Conservation (phyloP, 192 early-diverging fungal species). For the Coemansia brasiliensis region DNA sequence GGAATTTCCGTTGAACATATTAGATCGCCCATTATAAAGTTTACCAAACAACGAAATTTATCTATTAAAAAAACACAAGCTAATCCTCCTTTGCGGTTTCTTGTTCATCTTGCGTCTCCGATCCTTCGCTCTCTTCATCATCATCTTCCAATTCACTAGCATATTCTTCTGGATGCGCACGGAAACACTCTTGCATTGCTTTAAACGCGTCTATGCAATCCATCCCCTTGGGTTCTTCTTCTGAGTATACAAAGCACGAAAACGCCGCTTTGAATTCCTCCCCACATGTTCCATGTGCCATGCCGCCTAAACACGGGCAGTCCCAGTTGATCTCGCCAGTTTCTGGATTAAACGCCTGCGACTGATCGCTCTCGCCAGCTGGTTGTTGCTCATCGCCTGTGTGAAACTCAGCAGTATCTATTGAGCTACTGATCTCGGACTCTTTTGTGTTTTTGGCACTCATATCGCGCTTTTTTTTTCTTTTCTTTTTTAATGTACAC, state of each 20-base stretch:
- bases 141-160: constrained; percentile 68
- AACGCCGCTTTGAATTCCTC: constrained; percentile 96
- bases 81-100: neutral
- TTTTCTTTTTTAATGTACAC: too few relatives aligned
- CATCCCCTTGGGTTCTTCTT: constrained; percentile 92
- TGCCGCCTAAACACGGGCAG: constrained; percentile 91
- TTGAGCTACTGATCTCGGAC: constrained; percentile 11
- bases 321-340: constrained; percentile 96
- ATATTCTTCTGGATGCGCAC: constrained; percentile 90
- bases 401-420: constrained; percentile 38
- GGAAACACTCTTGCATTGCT: constrained; percentile 92
- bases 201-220: constrained; percentile 94
- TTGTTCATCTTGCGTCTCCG: constrained; percentile 3
- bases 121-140: constrained; percentile 45
- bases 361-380: constrained; percentile 28
- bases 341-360: constrained; percentile 71
- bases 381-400: neutral
- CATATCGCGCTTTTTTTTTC: too few relatives aligned
- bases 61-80: too few relatives aligned
- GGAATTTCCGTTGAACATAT: neutral
- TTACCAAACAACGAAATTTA: too few relatives aligned
- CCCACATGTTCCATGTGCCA: constrained; percentile 96
- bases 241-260: constrained; percentile 94
- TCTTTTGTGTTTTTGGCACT: neutral
- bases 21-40: too few relatives aligned